Base-by-base conservation (phyloP, 805 yeast genomes). In the Starmerella stellata region DNA sequence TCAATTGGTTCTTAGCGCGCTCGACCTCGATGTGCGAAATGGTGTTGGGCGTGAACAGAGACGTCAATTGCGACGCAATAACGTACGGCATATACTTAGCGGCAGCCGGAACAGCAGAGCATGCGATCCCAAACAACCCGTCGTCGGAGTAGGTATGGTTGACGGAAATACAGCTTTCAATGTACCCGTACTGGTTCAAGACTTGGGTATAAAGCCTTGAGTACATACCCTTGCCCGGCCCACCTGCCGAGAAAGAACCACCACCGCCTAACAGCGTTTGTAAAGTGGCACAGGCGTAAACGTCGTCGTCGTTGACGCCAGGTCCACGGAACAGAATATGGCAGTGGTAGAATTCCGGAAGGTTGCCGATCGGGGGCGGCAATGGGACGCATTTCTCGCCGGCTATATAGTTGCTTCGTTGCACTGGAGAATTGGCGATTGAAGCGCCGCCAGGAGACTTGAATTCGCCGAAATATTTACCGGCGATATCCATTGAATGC, bases 221-320 rank as follows among this genome's bases (percentile, higher is more conserved):
- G 56, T 83, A 90, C 96, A 90, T 85, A 3, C 98, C 98, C 59
- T 90, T 90, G 38, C 98, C 98, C 15, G 98, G 98, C 0, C 98
- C 98, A 47, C 98, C 98, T 8, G 98, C 96, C 16, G 92, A 76
- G 54, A 90, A 90, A 1, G 96, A 83, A 4, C 95, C 93, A 41
- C 96, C 98, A 28, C 96, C 95, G 32, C 98, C 98, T 13, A 90
- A 62, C 18, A 87, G 64, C 43, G 85, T 81, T 56, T 90, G 96
- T 41, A 90, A 64, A 1, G 83, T 74, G 2, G 96, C 95, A 30
- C 83, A 63, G 1, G 93, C 92, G 52, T 90, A 90, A 33, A 85
- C 73, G 50, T 90, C 95, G 16, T 80, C 81, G 53, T 78, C 75
- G 37, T 72, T 69, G 24, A 83, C 75, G 1, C 94, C 77, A 2